Percentiles rank a stretch among this genome's conserved stretches.
phyloP scores from a whole-genome alignment of 2,329 filamentous ascomycete genomes.

The Sporothrix sp. region DNA sequence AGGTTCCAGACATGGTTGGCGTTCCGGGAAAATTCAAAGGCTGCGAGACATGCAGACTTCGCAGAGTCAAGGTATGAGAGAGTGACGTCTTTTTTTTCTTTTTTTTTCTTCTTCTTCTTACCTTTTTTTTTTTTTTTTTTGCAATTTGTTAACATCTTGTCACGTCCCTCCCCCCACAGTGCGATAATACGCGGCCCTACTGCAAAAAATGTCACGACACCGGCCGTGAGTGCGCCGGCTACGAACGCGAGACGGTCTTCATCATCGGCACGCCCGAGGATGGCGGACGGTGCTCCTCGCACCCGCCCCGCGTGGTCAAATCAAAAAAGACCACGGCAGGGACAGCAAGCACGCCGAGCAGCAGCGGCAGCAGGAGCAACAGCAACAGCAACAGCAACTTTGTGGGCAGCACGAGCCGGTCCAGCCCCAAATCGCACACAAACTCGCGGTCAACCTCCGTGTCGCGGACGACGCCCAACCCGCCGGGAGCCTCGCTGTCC shows the following conservation, averaged over 20 bases:
- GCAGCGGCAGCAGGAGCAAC: slow-evolving; percentile 12
- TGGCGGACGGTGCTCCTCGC: slow-evolving; percentile 46
- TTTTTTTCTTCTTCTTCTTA: neutral
- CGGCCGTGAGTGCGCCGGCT: slow-evolving; percentile 50
- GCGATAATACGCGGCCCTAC: slow-evolving; percentile 50
- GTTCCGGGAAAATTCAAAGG: slow-evolving; percentile 56
- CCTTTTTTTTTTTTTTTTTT: neutral
- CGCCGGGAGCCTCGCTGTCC: slow-evolving; percentile 1
- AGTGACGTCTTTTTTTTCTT: neutral
- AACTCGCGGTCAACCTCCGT: neutral
- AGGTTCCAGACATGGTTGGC: slow-evolving; percentile 44
- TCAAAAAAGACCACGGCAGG: slow-evolving; percentile 23
- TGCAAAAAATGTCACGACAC: slow-evolving; percentile 52
- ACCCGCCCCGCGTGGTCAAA: slow-evolving; percentile 40
- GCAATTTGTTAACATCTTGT: neutral
- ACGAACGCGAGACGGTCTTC: slow-evolving; percentile 53
- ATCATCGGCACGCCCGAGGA: slow-evolving; percentile 49
- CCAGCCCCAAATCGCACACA: neutral
- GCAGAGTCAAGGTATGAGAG: slow-evolving; percentile 46
- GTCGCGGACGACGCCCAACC: neutral
- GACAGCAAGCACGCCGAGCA: neutral
- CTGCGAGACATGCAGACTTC: slow-evolving; percentile 50
- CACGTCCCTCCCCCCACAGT: slow-evolving; percentile 29
- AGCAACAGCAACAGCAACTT: slow-evolving; percentile 4
- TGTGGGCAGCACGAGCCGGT: neutral